Base-by-base conservation (phyloP, 441 rosid species). In the Theobroma grandiflorum region DNA sequence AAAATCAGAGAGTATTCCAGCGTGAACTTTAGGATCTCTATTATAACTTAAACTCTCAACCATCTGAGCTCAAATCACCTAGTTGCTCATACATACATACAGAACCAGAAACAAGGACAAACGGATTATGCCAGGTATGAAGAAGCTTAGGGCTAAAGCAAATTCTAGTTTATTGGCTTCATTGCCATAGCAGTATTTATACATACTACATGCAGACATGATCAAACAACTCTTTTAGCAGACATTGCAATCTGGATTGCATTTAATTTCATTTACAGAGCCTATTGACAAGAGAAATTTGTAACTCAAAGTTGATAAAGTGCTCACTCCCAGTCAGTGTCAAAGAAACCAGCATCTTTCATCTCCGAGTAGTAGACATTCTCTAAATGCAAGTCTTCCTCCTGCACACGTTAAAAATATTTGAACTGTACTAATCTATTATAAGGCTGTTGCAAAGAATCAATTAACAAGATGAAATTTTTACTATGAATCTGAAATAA, bases 291-390 rank as follows among this genome's bases (percentile, higher is more conserved):
- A 18, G 40, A 31, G 4, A 20, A 61, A 33, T 26, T 62, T 10
- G 16, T 8, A 35, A 67, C 64, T 61, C 52, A 62, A 26, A 20
- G 22, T 62, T 37, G 35, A 66, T 35, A 12, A 45, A 3, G 14
- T 69, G 22, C 26, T 70, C 42, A 94, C 50, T 92, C 98, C 99
- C 99, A 96, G 53, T 91, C 99, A 14, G 86, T 88, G 72, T 93
- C 98, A 59, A 92, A 96, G 85, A 93, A 94, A 43, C 97, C 98
- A 0, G 96, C 99, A 82, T 94, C 98, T 83, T 93, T 94, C 99
- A 94, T 94, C 85, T 96, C 98, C 3, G 99, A 96, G 89, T 94
- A 94, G 90, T 92, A 91, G 26, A 89, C 92, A 77, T 87, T 92
- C 86, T 94, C 99, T 76, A 96, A 85, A 76, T 86, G 89, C 85